Evolutionary conservation across 768 basidiomycete genomes (phyloP).

Genomic region (Multifurca ochricompacta): DNA sequence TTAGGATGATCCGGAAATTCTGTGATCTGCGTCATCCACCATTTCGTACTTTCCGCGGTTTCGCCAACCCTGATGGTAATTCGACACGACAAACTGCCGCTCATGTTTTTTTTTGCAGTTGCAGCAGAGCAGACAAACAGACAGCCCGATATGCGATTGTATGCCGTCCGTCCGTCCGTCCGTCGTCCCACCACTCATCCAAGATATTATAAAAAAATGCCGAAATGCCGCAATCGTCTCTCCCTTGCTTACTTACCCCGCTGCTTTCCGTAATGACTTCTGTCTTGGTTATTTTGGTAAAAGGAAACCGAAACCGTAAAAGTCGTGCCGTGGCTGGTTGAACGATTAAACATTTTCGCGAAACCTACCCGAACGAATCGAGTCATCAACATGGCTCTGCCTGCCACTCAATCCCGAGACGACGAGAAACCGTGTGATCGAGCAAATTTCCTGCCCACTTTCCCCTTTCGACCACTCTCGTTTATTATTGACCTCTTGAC

Average conservation of each 20-base stretch:
- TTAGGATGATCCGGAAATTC: slow-evolving; percentile 14
- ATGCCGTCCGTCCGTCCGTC: no score
- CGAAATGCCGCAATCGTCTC: slow-evolving; percentile 3
- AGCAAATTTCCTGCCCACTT: slow-evolving; percentile 6
- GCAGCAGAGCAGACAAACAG: no score
- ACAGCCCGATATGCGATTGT: no score
- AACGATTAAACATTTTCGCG: slow-evolving; percentile 3
- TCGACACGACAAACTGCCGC: slow-evolving; percentile 12
- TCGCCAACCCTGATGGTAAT: slow-evolving; percentile 11
- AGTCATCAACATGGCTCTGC: not conserved
- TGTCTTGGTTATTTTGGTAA: slow-evolving; percentile 4
- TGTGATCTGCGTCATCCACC: slow-evolving; percentile 14
- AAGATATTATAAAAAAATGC: not conserved
- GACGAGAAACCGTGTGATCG: slow-evolving; percentile 13
- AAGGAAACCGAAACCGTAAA: not conserved
- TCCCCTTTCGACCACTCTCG: slow-evolving; percentile 11
- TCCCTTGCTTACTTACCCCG: not conserved
- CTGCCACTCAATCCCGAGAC: not conserved
- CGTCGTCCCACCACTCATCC: no score
- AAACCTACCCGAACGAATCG: slow-evolving; percentile 8
- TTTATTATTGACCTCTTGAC: not conserved
- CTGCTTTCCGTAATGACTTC: slow-evolving; percentile 12
- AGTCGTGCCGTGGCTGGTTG: not conserved
- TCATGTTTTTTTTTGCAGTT: no score
- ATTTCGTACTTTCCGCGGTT: slow-evolving; percentile 12